phyloP scores from a whole-genome alignment of 2,329 filamentous ascomycete genomes.

The Pseudomassariella vexata region DNA sequence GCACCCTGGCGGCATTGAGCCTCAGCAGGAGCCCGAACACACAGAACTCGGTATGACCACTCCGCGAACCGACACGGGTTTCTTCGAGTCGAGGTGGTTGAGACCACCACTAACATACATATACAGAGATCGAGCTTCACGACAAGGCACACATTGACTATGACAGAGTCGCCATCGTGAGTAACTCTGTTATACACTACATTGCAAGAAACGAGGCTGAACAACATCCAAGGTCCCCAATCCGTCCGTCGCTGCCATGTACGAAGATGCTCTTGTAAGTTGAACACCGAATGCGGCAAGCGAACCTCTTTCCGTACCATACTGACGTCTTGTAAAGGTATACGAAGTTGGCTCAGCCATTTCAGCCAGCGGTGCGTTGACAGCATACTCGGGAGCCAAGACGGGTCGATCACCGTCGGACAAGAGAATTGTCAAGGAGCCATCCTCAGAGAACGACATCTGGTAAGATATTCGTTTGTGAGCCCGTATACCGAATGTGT shows the following conservation, averaged over 20 bases:
- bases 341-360: conserved; percentile 98
- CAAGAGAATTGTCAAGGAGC: conserved; percentile 95
- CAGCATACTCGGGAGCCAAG: conserved; percentile 96
- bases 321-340: conserved; percentile 27
- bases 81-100: background rate
- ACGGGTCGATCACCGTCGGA: conserved; percentile 94
- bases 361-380: conserved; percentile 89
- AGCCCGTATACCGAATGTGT: no score
- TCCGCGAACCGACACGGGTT: background rate
- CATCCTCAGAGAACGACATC: conserved; percentile 80
- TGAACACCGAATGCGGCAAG: conserved; percentile 7
- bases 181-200: conserved; percentile 29
- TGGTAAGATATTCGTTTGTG: no score
- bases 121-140: conserved; percentile 81
- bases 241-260: conserved; percentile 89
- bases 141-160: conserved; percentile 99
- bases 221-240: conserved; percentile 61
- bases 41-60: conserved; percentile 71
- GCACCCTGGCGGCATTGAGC: conserved; percentile 86
- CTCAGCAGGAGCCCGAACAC: conserved; percentile 65
- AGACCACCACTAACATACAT: conserved; percentile 17
- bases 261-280: conserved; percentile 90
- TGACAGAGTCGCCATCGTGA: conserved; percentile 93
- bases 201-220: conserved; percentile 13
- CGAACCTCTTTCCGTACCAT: no score